Base-by-base conservation (phyloP, 768 basidiomycete genomes). In the Rhodotorula kratochvilovae region DNA sequence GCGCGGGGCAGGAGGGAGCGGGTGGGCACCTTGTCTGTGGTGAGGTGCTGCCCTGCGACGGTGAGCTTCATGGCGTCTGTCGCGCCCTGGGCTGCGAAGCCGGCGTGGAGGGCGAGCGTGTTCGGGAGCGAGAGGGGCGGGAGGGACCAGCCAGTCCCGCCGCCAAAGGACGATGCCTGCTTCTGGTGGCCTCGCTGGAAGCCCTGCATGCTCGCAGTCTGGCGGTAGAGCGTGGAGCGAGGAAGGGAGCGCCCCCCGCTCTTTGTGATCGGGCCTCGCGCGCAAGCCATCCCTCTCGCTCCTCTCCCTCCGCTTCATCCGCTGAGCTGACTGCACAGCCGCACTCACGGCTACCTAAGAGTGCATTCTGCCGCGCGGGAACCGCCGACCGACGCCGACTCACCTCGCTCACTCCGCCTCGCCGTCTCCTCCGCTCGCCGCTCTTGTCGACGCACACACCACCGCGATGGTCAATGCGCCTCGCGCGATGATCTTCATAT, bases 91-190 rank as follows among this genome's bases (percentile, higher is more conserved):
- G 63, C 35, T 16, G 68, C 73, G 56, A 74, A 74, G 19, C 48
- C 56, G 36, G 45, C 35, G 8, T 74, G 73, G 29, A 71, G 63
- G 21, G 35, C 56, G 53, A 71, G 46, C 23, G 73, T 74, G 43
- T 71, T 60, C 8, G 55, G 11, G 25, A 63, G 2, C 4, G 69
- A 61, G 29, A 74, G 63, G 3, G 69, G 73, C 23, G 68, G 72
- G 57, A 73, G 64, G 7, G 60, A 15, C 46, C 60, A 66, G 39
- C 15, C n/a, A 7, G 35, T 13, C 3, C 67, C 61, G 17, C 60
- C 67, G 39, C 48, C 70, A 56, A 64, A 61, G 12, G 67, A 66
- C 17, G 65, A 54, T 31, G 68, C 66, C 59, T 72, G 66, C 39
- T 61, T 64, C 39, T 50, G 53, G 57, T 72, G 71, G 1, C 70